Percentiles rank a stretch among this genome's conserved stretches.
Conservation (phyloP, 1,139 yeast species). For the Magnusiomyces fungicola region DNA sequence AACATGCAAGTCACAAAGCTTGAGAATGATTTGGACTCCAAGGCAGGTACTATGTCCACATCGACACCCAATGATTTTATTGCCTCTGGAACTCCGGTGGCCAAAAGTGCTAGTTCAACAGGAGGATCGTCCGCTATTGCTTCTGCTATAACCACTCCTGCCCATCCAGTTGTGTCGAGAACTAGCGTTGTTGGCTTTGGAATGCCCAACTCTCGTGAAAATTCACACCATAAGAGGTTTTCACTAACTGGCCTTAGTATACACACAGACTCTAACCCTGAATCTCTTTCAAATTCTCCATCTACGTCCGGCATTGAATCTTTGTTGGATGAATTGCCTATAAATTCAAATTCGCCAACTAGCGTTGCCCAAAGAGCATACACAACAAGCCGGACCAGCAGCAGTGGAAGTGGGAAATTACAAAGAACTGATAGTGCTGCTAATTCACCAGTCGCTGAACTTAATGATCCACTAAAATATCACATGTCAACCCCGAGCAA, state of each 20-base stretch:
- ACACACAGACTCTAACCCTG: not conserved
- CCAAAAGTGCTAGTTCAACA: not conserved
- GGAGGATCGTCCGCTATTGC: not conserved
- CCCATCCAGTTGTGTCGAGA: conserved; percentile 4
- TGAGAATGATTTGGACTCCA: not conserved
- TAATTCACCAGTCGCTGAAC: not conserved
- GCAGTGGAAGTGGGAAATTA: not conserved
- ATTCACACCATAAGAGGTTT: not conserved
- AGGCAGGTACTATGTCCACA: not conserved
- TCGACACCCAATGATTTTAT: not conserved
- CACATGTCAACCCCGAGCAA: not conserved
- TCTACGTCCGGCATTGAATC: not conserved
- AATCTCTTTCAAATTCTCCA: not conserved
- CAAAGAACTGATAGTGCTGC: not conserved
- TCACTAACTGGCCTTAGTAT: not conserved
- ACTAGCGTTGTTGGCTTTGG: not conserved
- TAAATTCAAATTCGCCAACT: not conserved
- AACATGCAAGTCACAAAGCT: not conserved
- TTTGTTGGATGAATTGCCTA: not conserved
- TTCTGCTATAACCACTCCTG: not conserved
- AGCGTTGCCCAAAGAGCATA: not conserved
- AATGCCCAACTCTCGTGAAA: not conserved
- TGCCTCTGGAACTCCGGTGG: not conserved
- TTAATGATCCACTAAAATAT: not conserved
- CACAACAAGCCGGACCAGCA: not conserved